Evolutionary conservation across 805 yeast genomes (phyloP).

Genomic region (Wickerhamomyces alni): DNA sequence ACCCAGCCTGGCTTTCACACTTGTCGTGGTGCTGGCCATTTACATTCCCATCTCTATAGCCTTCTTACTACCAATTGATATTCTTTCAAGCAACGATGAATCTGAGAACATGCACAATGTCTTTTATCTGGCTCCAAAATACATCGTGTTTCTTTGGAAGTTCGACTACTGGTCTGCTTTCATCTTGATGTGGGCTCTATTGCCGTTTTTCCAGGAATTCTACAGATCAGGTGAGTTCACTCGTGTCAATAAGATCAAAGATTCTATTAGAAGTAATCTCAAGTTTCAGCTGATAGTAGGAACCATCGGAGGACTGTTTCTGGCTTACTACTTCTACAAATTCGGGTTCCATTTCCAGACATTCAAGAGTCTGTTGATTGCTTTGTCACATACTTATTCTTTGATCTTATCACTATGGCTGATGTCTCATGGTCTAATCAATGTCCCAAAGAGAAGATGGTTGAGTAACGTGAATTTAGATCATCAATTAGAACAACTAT

Average conservation of each 20-base stretch:
- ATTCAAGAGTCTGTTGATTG: constrained; percentile 63
- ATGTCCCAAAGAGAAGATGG: constrained; percentile 48
- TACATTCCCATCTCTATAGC: constrained; percentile 73
- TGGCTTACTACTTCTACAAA: constrained; percentile 52
- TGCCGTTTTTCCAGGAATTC: constrained; percentile 71
- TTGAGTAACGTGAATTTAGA: constrained; percentile 30
- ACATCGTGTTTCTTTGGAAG: constrained; percentile 61
- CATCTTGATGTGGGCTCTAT: constrained; percentile 66
- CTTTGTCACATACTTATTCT: constrained; percentile 72
- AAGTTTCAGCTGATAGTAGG: constrained; percentile 57
- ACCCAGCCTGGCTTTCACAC: constrained; percentile 17
- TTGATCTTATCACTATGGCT: constrained; percentile 72
- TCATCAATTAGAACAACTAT: constrained; percentile 31
- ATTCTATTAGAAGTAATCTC: constrained; percentile 51
- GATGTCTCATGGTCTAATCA: constrained; percentile 76
- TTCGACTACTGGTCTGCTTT: constrained; percentile 78
- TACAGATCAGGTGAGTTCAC: constrained; percentile 64
- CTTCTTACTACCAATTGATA: constrained; percentile 68
- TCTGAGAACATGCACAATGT: constrained; percentile 20
- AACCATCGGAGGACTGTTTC: constrained; percentile 43
- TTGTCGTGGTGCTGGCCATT: constrained; percentile 44
- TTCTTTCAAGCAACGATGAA: constrained; percentile 42
- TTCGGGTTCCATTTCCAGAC: constrained; percentile 50
- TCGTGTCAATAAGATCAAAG: constrained; percentile 38
- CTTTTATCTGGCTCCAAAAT: constrained; percentile 41